A percentile compares a stretch with the other conserved stretches of the same genome.
Evolutionary conservation across 2,329 filamentous ascomycete species (phyloP).

Genomic region (Fusarium falciforme): DNA sequence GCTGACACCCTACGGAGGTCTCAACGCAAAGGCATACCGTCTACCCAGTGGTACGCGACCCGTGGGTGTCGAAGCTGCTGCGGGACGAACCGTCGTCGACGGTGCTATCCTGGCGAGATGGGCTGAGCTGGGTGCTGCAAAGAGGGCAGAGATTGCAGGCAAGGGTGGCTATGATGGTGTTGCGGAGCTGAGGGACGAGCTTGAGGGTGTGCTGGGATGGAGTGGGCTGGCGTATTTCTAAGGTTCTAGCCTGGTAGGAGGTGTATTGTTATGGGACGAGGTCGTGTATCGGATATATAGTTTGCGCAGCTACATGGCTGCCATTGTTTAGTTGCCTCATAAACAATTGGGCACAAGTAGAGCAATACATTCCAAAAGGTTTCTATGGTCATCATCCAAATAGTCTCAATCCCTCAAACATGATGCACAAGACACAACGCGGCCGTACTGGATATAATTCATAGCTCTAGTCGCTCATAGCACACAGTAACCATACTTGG

Average conservation of each 20-base stretch:
- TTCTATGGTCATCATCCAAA: not conserved
- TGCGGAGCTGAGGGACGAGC: constrained; percentile 76
- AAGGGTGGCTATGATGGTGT: constrained; percentile 75
- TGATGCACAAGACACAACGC: too few relatives aligned
- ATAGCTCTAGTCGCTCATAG: not conserved
- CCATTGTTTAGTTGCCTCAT: not conserved
- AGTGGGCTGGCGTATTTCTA: constrained; percentile 70
- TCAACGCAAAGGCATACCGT: constrained; percentile 87
- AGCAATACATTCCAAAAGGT: not conserved
- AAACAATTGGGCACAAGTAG: not conserved
- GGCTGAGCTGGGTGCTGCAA: constrained; percentile 78
- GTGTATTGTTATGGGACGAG: not conserved
- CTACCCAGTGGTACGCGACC: constrained; percentile 57
- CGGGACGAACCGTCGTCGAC: constrained; percentile 78
- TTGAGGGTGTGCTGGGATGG: constrained; percentile 72
- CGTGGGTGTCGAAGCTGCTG: constrained; percentile 67
- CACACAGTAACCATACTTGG: not conserved
- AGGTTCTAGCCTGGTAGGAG: not conserved
- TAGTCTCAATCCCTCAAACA: not conserved
- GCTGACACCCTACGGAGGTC: constrained; percentile 79
- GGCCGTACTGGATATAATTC: not conserved
- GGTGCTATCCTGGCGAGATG: constrained; percentile 80
- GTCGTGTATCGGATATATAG: not conserved
- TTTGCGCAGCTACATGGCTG: not conserved
- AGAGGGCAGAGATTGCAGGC: constrained; percentile 77